Conservation (phyloP, 371 early-diverging fungal genomes). For the Apophysomyces ossiformis region DNA sequence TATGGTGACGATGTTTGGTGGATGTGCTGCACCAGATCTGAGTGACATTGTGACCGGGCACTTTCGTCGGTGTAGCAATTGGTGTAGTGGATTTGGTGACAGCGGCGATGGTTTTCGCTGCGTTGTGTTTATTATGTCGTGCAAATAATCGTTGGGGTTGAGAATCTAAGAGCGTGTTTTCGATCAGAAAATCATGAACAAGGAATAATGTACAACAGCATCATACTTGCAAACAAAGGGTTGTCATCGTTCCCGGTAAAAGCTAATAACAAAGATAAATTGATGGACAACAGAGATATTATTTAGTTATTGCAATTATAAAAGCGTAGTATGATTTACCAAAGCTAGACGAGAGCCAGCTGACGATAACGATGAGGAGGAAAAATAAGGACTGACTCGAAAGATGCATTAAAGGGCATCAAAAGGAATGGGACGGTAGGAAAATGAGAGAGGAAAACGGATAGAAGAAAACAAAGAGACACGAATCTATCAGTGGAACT, state of each 20-base stretch:
- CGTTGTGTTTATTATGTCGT: conserved; percentile 9
- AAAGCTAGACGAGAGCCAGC: conserved; percentile 28
- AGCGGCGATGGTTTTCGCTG: background rate
- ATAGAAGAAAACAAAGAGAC: conserved; percentile 4
- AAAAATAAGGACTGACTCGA: conserved; percentile 40
- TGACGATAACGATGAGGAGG: conserved; percentile 30
- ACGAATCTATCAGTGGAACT: conserved; percentile 1
- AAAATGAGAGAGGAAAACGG: conserved; percentile 11
- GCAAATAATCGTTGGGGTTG: conserved; percentile 7
- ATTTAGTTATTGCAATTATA: no score
- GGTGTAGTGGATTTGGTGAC: background rate
- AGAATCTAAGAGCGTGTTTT: background rate
- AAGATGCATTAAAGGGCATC: conserved; percentile 44
- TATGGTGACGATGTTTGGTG: conserved; percentile 11
- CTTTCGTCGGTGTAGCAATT: conserved; percentile 8
- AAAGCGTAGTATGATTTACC: background rate
- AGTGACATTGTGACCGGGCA: conserved; percentile 19
- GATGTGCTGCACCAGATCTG: conserved; percentile 18
- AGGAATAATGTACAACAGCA: background rate
- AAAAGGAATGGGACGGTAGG: conserved; percentile 26
- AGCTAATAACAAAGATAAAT: background rate
- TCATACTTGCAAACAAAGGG: conserved; percentile 3
- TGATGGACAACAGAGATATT: no score
- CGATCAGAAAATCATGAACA: background rate
- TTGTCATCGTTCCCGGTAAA: background rate